Evolutionary conservation across 2,329 filamentous ascomycete species (phyloP), one percentile per base, ranked within the genome.

Genomic region (Lomentospora prolificans): DNA sequence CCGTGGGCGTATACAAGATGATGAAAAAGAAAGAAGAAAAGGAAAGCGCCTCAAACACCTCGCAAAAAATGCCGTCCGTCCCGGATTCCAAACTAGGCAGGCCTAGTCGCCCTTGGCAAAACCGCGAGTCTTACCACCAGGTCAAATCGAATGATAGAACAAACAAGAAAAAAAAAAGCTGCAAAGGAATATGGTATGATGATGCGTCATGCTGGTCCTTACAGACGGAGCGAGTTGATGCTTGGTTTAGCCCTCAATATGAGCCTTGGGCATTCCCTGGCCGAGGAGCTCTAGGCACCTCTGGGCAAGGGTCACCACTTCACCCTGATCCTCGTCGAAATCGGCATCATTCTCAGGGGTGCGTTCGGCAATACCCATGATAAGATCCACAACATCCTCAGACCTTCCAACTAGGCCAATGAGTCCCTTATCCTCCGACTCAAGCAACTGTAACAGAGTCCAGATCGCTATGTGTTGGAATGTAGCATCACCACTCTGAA

Each of bases 401-500:
- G 90, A 91, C 66, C 92, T 88, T 63, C 89, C 85, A 62, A 99
- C 96, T 51, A 90, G 83, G 52, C 85, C 85, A 60, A 96, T 87
- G n/a, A 99, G 77, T 56, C 84, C 86, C 71, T 88, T 85, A 67
- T 99, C 92, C 68, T 95, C 91, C 0, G 92, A 96, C 71, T 99
- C 94, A 53, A 99, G 85, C 3, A 99, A 80, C 67, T 99, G 94
- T 3, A 99, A 80, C 51, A 99, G 74, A 1, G 94, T 99, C 94
- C 94, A 99, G 60, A 97, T 96, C 53, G 94, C 94, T 66, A 99
- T 99, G 68, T 99, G 94, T 71, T 99, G 94, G 77, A 99, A 99
- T 0, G 94, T 99, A 1, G 94, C 85, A 67, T 99, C 94, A 41
- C 91, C 92, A 60, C 90, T 96, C 48, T 88, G 89, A 17, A 99